phyloP scores from a whole-genome alignment of 441 rosid species.

The Arabidopsis lyrata region DNA sequence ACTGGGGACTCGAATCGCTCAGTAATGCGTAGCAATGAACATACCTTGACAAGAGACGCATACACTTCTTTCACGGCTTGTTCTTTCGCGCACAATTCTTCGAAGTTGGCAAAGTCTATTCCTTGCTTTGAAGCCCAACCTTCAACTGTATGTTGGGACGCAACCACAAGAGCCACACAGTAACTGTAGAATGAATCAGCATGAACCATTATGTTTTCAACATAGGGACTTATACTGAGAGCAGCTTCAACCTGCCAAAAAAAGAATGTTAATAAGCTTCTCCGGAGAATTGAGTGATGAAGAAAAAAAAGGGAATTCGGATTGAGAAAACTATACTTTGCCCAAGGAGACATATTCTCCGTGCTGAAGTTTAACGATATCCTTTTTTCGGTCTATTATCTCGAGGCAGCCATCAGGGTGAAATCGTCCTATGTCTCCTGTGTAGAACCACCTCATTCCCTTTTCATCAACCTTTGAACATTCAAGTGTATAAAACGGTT shows the following conservation, averaged over 20 bases:
- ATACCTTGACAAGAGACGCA: conserved; percentile 78
- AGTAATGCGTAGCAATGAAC: neutral
- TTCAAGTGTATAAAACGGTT: conserved; percentile 23
- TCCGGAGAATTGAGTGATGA: conserved; percentile 1
- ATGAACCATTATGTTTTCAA: conserved; percentile 89
- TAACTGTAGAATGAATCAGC: conserved; percentile 90
- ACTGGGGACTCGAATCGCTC: neutral
- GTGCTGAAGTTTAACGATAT: conserved; percentile 96
- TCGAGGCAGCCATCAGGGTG: conserved; percentile 98
- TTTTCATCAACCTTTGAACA: conserved; percentile 83
- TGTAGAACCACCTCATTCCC: conserved; percentile 96
- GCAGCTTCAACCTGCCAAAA: conserved; percentile 85
- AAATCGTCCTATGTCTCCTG: conserved; percentile 92
- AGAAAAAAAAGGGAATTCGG: neutral
- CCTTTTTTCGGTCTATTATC: conserved; percentile 95
- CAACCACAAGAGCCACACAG: conserved; percentile 92
- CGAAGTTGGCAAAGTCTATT: conserved; percentile 54
- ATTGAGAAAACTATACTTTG: conserved; percentile 62
- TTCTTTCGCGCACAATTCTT: conserved; percentile 66
- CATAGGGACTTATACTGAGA: conserved; percentile 66
- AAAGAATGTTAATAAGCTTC: conserved; percentile 4
- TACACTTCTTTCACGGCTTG: conserved; percentile 75
- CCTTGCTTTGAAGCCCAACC: conserved; percentile 86
- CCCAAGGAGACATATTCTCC: conserved; percentile 98
- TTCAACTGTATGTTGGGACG: conserved; percentile 67